These are phyloP conservation scores for Lecanoromycetidae sp. DNA, from an alignment of 2,329 filamentous ascomycete species.

Conservation along the genomic window DNA sequence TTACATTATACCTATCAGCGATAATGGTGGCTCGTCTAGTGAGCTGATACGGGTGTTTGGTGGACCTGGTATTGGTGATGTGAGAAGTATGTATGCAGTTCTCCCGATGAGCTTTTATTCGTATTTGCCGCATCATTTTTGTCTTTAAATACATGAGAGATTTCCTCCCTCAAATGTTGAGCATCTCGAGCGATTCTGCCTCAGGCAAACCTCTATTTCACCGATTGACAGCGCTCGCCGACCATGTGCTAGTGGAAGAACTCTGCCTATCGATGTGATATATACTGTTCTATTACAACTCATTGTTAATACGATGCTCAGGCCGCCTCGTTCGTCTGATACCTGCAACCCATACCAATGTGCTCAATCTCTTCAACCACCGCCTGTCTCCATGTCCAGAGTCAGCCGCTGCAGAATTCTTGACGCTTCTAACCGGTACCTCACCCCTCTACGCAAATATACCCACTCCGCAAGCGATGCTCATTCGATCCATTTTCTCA, in stretches of 20 bases:
- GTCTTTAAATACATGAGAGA: not conserved
- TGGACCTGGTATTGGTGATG: conserved; percentile 73
- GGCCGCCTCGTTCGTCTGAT: conserved; percentile 85
- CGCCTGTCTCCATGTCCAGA: conserved; percentile 53
- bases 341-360: conserved; percentile 47
- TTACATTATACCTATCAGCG: conserved; percentile 89
- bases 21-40: conserved; percentile 89
- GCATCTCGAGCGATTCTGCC: too few species aligned
- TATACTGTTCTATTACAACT: not conserved
- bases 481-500: conserved; percentile 67
- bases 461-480: conserved; percentile 59
- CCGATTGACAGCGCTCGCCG: too few species aligned
- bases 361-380: conserved; percentile 79
- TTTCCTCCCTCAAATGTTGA: too few species aligned
- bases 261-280: too few species aligned
- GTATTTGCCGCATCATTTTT: too few species aligned
- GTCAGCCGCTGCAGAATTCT: conserved; percentile 66
- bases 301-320: conserved; percentile 28
- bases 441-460: conserved; percentile 63
- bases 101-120: too few species aligned
- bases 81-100: conserved; percentile 46
- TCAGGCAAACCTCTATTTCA: too few species aligned
- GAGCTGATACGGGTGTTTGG: conserved; percentile 92
- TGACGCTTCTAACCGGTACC: conserved; percentile 73
- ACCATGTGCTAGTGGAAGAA: too few species aligned